Conservation (phyloP, 1,139 yeast species). For the Pneumocystis wakefieldiae region DNA sequence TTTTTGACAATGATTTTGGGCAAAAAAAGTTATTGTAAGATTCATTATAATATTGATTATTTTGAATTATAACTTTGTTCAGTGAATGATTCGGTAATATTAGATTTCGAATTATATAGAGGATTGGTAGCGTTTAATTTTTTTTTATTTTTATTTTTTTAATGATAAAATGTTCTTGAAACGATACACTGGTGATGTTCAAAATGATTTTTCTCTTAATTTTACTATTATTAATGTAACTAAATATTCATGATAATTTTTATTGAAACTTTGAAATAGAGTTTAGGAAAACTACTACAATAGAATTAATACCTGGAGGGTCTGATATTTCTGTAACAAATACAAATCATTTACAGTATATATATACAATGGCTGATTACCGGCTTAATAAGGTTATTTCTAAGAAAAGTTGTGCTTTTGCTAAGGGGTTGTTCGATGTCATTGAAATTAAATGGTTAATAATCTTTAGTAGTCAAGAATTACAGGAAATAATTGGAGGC, state of each 20-base stretch:
- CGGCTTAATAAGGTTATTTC: slow-evolving; percentile 52
- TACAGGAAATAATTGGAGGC: slow-evolving; percentile 77
- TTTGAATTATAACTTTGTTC: slow-evolving; percentile 31
- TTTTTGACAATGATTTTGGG: slow-evolving; percentile 57
- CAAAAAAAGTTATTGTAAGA: slow-evolving; percentile 13
- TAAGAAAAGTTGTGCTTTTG: slow-evolving; percentile 47
- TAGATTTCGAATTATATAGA: slow-evolving; percentile 53
- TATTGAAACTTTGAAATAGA: not conserved
- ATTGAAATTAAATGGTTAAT: slow-evolving; percentile 62
- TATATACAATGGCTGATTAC: slow-evolving; percentile 65
- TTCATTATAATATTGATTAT: slow-evolving; percentile 4
- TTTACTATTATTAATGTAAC: slow-evolving; percentile 37
- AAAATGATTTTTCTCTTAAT: slow-evolving; percentile 43
- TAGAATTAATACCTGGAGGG: slow-evolving; percentile 54
- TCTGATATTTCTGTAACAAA: slow-evolving; percentile 38
- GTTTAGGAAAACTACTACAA: slow-evolving; percentile 25
- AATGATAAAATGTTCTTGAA: slow-evolving; percentile 31
- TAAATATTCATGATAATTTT: slow-evolving; percentile 17
- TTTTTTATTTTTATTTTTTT: not conserved
- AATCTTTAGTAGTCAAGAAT: slow-evolving; percentile 70
- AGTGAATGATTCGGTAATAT: slow-evolving; percentile 60
- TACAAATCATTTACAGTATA: slow-evolving; percentile 55
- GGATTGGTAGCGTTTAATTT: slow-evolving; percentile 32
- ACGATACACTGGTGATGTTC: slow-evolving; percentile 41
- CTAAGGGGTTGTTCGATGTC: slow-evolving; percentile 54